These are phyloP conservation scores for Triticum timopheevii DNA, from an alignment of 176 grass and related monocot species.

Conservation along the genomic window DNA sequence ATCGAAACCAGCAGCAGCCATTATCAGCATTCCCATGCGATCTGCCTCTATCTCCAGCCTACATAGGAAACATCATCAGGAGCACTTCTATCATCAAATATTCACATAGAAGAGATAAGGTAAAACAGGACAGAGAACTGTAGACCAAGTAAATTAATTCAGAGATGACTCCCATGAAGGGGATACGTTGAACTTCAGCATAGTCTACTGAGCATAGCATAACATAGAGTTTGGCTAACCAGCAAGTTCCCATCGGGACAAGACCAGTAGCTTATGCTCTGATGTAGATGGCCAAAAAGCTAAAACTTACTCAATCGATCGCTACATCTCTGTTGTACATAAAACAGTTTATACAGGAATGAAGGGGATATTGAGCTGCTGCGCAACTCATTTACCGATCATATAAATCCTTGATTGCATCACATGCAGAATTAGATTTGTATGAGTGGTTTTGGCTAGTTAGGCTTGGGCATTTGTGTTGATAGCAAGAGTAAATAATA, in stretches of 20 bases:
- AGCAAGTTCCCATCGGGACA: too few species aligned
- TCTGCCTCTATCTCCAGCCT: neutral
- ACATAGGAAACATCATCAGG: neutral
- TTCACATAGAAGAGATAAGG: too few species aligned
- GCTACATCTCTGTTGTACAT: neutral
- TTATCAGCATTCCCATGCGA: neutral
- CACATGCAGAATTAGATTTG: neutral
- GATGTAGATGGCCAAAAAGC: neutral
- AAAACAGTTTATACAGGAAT: neutral
- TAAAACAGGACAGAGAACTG: too few species aligned
- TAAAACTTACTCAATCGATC: neutral
- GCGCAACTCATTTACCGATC: neutral
- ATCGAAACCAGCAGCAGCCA: conserved; percentile 4
- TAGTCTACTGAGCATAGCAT: too few species aligned
- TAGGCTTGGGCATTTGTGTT: neutral
- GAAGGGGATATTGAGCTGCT: neutral
- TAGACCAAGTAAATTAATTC: too few species aligned
- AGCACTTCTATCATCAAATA: neutral
- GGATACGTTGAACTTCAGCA: too few species aligned
- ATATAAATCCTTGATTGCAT: neutral
- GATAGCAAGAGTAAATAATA: neutral
- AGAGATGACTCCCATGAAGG: too few species aligned
- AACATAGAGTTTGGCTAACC: too few species aligned
- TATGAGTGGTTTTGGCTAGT: neutral
- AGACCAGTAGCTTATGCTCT: too few species aligned